Conservation (phyloP, 345 rosid genomes). For the Raphanus sativus region DNA sequence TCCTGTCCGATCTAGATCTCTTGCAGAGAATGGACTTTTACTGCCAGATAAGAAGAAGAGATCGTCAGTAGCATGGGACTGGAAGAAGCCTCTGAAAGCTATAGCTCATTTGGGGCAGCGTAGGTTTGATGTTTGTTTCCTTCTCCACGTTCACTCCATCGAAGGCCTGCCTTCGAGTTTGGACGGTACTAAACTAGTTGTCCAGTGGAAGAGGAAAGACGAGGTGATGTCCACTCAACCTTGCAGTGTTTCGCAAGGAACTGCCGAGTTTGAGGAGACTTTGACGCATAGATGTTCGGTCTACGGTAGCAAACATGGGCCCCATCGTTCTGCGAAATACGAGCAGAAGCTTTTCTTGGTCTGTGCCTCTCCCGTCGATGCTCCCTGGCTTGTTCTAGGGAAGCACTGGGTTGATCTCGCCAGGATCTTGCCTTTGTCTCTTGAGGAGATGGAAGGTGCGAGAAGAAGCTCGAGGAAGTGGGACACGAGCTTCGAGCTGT, state of each 20-base stretch:
- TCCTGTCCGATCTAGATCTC: slow-evolving; percentile 49
- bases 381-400: slow-evolving; percentile 51
- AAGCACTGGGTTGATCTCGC: slow-evolving; percentile 81
- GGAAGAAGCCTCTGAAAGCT: slow-evolving; percentile 87
- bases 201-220: slow-evolving; percentile 72
- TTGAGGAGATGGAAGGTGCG: slow-evolving; percentile 67
- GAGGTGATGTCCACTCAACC: slow-evolving; percentile 52
- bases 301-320: slow-evolving; percentile 59
- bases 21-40: slow-evolving; percentile 28
- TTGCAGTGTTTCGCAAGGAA: slow-evolving; percentile 49
- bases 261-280: slow-evolving; percentile 70
- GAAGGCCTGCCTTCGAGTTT: slow-evolving; percentile 64
- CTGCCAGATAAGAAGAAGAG: slow-evolving; percentile 46
- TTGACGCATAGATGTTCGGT: slow-evolving; percentile 59
- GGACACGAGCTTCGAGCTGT: slow-evolving; percentile 70
- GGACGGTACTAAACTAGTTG: slow-evolving; percentile 50
- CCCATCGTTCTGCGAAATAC: slow-evolving; percentile 59
- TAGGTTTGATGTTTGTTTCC: slow-evolving; percentile 62
- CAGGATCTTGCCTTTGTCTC: slow-evolving; percentile 63
- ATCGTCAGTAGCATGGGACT: slow-evolving; percentile 54
- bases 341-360: slow-evolving; percentile 60
- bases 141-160: slow-evolving; percentile 72
- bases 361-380: slow-evolving; percentile 46
- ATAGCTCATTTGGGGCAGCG: slow-evolving; percentile 58
- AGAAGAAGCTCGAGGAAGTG: slow-evolving; percentile 62